Conservation (phyloP, 164 flowering plant genomes). For the Warburgia ugandensis region DNA sequence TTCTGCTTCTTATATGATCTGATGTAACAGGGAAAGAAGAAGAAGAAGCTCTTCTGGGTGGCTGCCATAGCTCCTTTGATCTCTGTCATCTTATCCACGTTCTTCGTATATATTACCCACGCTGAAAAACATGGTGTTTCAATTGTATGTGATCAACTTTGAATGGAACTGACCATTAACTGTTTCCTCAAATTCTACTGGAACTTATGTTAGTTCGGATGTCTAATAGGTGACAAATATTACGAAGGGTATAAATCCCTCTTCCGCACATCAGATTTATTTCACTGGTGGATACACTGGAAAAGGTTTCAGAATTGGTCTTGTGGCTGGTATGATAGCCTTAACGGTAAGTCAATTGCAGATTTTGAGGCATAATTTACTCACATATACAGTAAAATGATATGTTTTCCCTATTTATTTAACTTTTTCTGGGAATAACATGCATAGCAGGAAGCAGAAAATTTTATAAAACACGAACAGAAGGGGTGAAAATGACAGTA, state of each 20-base stretch:
- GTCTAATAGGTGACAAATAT: slow-evolving; percentile 58
- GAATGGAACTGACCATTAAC: neutral
- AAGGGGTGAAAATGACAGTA: too few relatives aligned
- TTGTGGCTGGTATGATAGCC: slow-evolving; percentile 82
- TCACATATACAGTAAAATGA: too few relatives aligned
- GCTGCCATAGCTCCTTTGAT: slow-evolving; percentile 87
- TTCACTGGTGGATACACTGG: slow-evolving; percentile 48
- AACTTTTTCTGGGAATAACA: too few relatives aligned
- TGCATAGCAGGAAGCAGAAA: too few relatives aligned
- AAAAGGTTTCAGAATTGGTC: slow-evolving; percentile 66
- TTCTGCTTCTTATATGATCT: slow-evolving; percentile 14
- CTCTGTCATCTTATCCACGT: slow-evolving; percentile 71
- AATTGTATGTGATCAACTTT: slow-evolving; percentile 46
- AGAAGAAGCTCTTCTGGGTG: slow-evolving; percentile 80
- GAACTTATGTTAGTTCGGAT: slow-evolving; percentile 6
- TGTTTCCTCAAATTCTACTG: too few relatives aligned
- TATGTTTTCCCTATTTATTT: too few relatives aligned
- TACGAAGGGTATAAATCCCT: slow-evolving; percentile 62
- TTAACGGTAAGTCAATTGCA: slow-evolving; percentile 78
- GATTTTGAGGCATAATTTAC: too few relatives aligned
- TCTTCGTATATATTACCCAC: slow-evolving; percentile 71
- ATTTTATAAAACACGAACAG: too few relatives aligned
- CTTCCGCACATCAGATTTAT: slow-evolving; percentile 51
- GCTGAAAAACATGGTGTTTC: slow-evolving; percentile 78
- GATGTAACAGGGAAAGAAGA: slow-evolving; percentile 67